Evolutionary conservation across 2,329 filamentous ascomycete genomes (phyloP).

Genomic region (Peltaster fructicola): DNA sequence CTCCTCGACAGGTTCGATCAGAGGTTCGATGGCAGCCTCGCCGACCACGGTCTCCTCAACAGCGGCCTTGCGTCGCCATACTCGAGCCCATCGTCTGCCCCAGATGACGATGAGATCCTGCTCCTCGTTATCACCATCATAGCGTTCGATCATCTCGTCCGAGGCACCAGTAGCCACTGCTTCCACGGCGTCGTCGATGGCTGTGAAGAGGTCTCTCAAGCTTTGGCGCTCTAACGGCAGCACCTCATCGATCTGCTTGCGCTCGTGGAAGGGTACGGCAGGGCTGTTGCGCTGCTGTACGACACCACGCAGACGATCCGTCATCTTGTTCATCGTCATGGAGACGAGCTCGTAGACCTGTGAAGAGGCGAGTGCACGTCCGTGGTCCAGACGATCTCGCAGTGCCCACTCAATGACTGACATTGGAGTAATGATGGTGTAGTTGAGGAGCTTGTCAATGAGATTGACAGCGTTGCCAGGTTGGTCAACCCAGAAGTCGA

Average conservation of each 20-base stretch:
- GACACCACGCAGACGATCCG: conserved; percentile 67
- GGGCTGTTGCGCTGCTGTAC: conserved; percentile 43
- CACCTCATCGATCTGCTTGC: conserved; percentile 46
- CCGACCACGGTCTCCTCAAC: conserved; percentile 63
- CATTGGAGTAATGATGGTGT: conserved; percentile 74
- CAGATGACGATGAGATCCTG: conserved; percentile 56
- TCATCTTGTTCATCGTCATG: conserved; percentile 79
- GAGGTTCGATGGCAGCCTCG: conserved; percentile 35
- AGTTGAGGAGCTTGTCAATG: conserved; percentile 92
- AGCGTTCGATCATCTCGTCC: conserved; percentile 56
- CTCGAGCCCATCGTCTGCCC: conserved; percentile 72
- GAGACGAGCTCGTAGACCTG: conserved; percentile 82
- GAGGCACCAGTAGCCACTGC: conserved; percentile 56
- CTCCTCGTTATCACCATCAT: conserved; percentile 37
- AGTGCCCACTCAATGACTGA: conserved; percentile 85
- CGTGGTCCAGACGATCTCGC: conserved; percentile 38
- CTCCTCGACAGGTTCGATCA: conserved; percentile 16
- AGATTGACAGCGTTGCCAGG: conserved; percentile 84
- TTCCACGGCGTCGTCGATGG: conserved; percentile 60
- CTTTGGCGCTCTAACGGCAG: conserved; percentile 50
- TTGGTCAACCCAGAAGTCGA: conserved; percentile 85
- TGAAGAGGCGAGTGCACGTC: conserved; percentile 45
- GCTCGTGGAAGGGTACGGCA: conserved; percentile 37
- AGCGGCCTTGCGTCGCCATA: conserved; percentile 63
- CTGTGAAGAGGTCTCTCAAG: conserved; percentile 63